Evolutionary conservation across 225 moss, liverwort and hornwort species (phyloP).

Genomic region (Ulota crispa): DNA sequence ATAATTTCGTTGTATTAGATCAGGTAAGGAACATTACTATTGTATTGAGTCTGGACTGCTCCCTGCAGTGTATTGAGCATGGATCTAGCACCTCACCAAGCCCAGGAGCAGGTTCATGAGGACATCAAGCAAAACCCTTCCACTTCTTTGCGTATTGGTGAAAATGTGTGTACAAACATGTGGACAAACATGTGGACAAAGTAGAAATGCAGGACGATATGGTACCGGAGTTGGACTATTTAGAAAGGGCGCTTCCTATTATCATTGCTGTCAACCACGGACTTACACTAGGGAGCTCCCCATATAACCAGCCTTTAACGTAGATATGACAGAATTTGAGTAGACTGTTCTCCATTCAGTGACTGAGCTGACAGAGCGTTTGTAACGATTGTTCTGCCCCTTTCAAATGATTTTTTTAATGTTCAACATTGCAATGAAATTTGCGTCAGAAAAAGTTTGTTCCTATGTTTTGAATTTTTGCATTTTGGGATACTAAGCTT

Average conservation of each 20-base stretch:
- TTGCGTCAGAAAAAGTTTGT: neutral
- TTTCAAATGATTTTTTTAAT: neutral
- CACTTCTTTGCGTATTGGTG: neutral
- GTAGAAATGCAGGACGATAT: slow-evolving; percentile 16
- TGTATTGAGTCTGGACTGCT: slow-evolving; percentile 4
- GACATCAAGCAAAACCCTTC: neutral
- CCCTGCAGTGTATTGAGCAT: slow-evolving; percentile 83
- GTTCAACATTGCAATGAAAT: neutral
- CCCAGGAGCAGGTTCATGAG: slow-evolving; percentile 58
- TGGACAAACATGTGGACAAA: slow-evolving; percentile 9
- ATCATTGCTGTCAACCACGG: neutral
- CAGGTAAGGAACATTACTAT: neutral
- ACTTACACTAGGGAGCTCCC: neutral
- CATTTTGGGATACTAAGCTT: neutral
- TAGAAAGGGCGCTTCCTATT: neutral
- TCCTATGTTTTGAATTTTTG: neutral
- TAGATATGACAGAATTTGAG: neutral
- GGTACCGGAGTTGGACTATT: neutral
- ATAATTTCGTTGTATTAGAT: neutral
- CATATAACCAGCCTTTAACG: neutral
- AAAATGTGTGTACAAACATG: slow-evolving; percentile 10
- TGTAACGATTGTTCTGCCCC: neutral
- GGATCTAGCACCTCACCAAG: slow-evolving; percentile 61
- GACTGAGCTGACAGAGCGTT: neutral
- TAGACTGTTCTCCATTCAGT: neutral